phyloP scores from a whole-genome alignment of 2,329 filamentous ascomycete genomes.

The Plectosphaerella plurivora region DNA sequence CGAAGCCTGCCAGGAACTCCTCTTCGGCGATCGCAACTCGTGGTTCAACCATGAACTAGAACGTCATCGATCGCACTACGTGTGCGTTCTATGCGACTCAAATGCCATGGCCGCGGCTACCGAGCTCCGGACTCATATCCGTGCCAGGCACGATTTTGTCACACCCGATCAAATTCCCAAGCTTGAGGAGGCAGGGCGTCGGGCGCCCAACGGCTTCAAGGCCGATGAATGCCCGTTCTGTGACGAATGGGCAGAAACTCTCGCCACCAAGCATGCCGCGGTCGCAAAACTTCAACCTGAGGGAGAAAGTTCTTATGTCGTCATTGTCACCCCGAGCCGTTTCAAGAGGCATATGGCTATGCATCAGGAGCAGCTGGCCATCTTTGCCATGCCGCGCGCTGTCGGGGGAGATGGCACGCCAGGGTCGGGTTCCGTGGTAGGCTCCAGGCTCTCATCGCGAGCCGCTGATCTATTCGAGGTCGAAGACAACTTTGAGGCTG shows the following conservation, averaged over 20 bases:
- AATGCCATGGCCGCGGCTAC: constrained; percentile 5
- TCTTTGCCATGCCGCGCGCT: too few relatives aligned
- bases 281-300: too few relatives aligned
- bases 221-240: constrained; percentile 22
- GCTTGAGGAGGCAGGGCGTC: constrained; percentile 16
- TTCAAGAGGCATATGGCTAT: background rate
- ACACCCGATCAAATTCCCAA: constrained; percentile 11
- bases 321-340: background rate
- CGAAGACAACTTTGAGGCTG: too few relatives aligned
- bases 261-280: constrained; percentile 1
- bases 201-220: constrained; percentile 14
- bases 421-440: too few relatives aligned
- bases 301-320: background rate
- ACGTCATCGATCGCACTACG: constrained; percentile 22
- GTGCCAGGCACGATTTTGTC: background rate
- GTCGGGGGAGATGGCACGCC: too few relatives aligned
- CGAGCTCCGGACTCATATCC: constrained; percentile 6
- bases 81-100: constrained; percentile 15
- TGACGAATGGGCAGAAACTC: constrained; percentile 18
- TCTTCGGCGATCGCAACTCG: constrained; percentile 21
- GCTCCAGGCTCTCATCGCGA: too few relatives aligned
- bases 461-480: too few relatives aligned
- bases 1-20: constrained; percentile 17
- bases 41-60: constrained; percentile 27
- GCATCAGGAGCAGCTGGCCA: background rate